phyloP scores from a whole-genome alignment of 1,284 basidiomycete species.

The Porodaedalea pini region DNA sequence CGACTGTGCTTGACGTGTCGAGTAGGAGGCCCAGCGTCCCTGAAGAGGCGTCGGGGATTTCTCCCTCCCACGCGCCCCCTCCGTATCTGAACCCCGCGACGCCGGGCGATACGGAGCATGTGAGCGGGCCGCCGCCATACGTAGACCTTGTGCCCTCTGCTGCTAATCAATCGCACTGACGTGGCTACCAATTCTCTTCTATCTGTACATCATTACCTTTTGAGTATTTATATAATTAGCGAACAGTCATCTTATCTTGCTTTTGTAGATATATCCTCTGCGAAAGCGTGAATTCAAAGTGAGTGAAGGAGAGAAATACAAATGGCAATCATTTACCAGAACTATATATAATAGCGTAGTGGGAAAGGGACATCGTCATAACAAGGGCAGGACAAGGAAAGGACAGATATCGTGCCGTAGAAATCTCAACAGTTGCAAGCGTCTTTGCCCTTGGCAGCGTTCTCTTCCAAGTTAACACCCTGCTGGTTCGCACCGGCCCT shows the following conservation, averaged over 20 bases:
- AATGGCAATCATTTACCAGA: constrained; percentile 28
- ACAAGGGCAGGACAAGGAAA: constrained; percentile 21
- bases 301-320: constrained; percentile 30
- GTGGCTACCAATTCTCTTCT: background rate
- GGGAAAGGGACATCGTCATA: constrained; percentile 20
- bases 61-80: constrained; percentile 39
- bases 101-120: constrained; percentile 42
- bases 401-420: constrained; percentile 4
- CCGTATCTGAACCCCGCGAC: constrained; percentile 55
- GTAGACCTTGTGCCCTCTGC: constrained; percentile 36
- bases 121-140: constrained; percentile 46
- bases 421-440: constrained; percentile 67
- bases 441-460: constrained; percentile 63
- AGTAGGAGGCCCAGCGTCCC: constrained; percentile 7
- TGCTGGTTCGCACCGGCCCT: constrained; percentile 47
- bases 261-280: background rate
- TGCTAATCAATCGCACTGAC: constrained; percentile 6
- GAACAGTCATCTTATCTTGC: background rate
- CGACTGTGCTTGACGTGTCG: constrained; percentile 14
- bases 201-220: background rate
- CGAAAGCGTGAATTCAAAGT: constrained; percentile 22
- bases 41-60: constrained; percentile 22
- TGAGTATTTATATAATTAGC: too few relatives aligned
- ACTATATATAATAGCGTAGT: constrained; percentile 26
- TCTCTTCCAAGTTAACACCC: constrained; percentile 75